Evolutionary conservation across 192 early-diverging fungal species (phyloP), one percentile per base, ranked within the genome.

Genomic region (Coemansia sp.): DNA sequence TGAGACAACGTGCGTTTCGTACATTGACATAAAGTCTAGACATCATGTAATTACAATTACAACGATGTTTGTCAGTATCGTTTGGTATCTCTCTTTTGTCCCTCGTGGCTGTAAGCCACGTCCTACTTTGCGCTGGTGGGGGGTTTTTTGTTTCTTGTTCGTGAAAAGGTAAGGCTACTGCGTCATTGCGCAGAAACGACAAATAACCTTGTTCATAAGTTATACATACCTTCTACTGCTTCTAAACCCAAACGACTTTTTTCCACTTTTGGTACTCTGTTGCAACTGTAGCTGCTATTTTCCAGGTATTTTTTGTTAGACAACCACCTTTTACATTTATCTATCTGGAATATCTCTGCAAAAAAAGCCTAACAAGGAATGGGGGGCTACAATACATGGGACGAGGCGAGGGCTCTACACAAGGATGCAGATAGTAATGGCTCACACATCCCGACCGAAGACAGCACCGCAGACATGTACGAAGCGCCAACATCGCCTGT

Each of bases 141-240:
- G n/a, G n/a, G n/a, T 29, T 29, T 29, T 29, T 29, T 20, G 9
- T 25, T 25, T 14, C 23, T 13, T 25, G 23, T 52, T 52, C 23
- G 6, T 9, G 13, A 25, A 52, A 25, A 52, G 49, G 23, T 9
- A 15, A 13, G 23, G 49, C 9, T 52, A 52, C 49, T 52, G 49
- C 49, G 13, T 22, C 49, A 25, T 22, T 52, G 49, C 23, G 49
- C 49, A 52, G 49, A 52, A 52, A 52, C 49, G 49, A 52, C 49
- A 52, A 52, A 52, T 52, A 52, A 52, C 49, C 23, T 7, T 52
- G 49, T 8, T 52, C 49, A 25, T 52, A 52, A 25, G 10, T 14
- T 52, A 52, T 52, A 52, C 25, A 52, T 52, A 23, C 23, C 20
- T 13, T 52, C 49, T 52, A 52, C 49, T 52, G 49, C 23, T 45